These are phyloP conservation scores for Phytophthora meadii DNA, from an alignment of 352 stramenopile genomes.

Conservation along the genomic window DNA sequence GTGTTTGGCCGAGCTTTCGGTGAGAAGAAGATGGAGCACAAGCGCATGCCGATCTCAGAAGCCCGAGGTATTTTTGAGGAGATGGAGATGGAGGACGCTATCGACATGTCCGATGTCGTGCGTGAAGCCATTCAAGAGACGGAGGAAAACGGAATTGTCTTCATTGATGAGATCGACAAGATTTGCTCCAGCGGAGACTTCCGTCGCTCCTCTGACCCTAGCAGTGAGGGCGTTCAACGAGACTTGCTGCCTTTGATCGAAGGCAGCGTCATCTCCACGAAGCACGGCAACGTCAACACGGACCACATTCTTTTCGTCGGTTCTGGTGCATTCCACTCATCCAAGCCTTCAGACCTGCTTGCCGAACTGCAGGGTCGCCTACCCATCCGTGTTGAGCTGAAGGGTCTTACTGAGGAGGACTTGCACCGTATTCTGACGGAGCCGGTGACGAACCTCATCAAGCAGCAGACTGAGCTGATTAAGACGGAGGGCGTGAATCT, in stretches of 20 bases:
- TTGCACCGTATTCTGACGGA: conserved; percentile 99
- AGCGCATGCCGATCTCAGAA: conserved; percentile 95
- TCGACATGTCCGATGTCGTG: conserved; percentile 91
- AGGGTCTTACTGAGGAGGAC: conserved; percentile 98
- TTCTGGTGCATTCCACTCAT: conserved; percentile 97
- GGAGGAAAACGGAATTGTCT: conserved; percentile 99
- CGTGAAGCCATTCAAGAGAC: conserved; percentile 90
- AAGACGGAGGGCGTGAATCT: conserved; percentile 96
- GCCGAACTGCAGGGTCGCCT: conserved; percentile 98
- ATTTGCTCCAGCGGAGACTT: conserved; percentile 97
- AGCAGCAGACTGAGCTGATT: conserved; percentile 98
- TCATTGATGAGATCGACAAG: conserved; percentile 99
- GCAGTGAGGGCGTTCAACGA: conserved; percentile 98
- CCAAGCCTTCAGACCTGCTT: conserved; percentile 98
- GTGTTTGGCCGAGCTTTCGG: conserved; percentile 77
- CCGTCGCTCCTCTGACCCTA: conserved; percentile 94
- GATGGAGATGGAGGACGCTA: conserved; percentile 95
- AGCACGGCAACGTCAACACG: conserved; percentile 99
- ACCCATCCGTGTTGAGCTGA: conserved; percentile 99
- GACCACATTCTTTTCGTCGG: conserved; percentile 99
- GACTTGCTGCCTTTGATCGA: conserved; percentile 99
- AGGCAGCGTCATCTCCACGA: conserved; percentile 97
- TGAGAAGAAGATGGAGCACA: conserved; percentile 91
- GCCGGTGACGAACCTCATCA: conserved; percentile 98
- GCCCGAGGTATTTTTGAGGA: conserved; percentile 95